Percentiles rank a stretch among this genome's conserved stretches.
phyloP scores from a whole-genome alignment of 2,329 filamentous ascomycete species.

The Berkeleyomyces rouxiae region DNA sequence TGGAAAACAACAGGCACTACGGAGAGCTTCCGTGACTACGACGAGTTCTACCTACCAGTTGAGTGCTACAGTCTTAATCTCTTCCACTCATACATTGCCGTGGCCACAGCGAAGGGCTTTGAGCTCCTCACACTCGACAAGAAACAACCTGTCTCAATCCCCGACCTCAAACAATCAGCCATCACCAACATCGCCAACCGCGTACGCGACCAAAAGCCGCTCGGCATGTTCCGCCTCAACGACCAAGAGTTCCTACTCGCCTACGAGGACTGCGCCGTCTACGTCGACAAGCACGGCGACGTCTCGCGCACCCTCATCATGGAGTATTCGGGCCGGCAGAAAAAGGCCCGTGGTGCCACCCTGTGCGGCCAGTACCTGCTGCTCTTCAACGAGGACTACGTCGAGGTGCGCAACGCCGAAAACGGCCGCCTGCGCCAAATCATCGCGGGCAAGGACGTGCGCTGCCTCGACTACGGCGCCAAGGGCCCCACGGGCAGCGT shows the following conservation, averaged over 20 bases:
- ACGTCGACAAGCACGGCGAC: conserved; percentile 95
- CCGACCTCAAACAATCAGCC: conserved; percentile 62
- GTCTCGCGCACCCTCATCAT: conserved; percentile 88
- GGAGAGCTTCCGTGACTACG: conserved; percentile 94
- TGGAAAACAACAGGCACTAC: conserved; percentile 33
- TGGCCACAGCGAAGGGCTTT: conserved; percentile 80
- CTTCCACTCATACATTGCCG: conserved; percentile 85
- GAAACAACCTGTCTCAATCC: conserved; percentile 87
- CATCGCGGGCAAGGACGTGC: conserved; percentile 78
- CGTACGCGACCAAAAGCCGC: conserved; percentile 64
- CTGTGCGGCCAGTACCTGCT: conserved; percentile 85
- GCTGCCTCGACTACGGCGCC: conserved; percentile 74
- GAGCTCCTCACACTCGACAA: conserved; percentile 95
- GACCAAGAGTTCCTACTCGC: conserved; percentile 84
- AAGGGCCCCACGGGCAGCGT: conserved; percentile 37
- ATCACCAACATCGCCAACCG: conserved; percentile 74
- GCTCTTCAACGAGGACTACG: conserved; percentile 89
- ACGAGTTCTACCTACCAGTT: conserved; percentile 94
- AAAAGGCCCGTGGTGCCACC: conserved; percentile 64
- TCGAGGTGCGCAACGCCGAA: conserved; percentile 92
- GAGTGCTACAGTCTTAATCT: conserved; percentile 93
- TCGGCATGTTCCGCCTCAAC: conserved; percentile 92
- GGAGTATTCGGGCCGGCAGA: conserved; percentile 88
- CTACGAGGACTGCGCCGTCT: conserved; percentile 92
- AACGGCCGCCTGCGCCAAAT: conserved; percentile 89